Conservation (phyloP, 2,329 filamentous ascomycete genomes). For the Xenoacremonium recifei region DNA sequence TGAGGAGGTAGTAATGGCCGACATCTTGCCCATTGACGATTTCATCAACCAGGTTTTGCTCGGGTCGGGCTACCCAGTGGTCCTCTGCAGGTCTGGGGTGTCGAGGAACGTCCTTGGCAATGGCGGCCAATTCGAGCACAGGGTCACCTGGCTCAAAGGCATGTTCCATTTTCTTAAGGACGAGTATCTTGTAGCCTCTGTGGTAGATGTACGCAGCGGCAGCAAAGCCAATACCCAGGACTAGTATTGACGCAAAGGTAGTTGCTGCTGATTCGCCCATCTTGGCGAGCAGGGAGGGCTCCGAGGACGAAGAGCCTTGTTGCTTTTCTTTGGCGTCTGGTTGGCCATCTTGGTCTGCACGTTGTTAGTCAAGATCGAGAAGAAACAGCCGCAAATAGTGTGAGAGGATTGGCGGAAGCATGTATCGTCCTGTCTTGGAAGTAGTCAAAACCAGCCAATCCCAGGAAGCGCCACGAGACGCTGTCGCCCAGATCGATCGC, state of each 20-base stretch:
- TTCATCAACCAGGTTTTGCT: conserved; percentile 78
- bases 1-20: conserved; percentile 87
- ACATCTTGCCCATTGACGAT: conserved; percentile 72
- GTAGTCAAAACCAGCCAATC: too few species aligned
- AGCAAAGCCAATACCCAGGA: conserved; percentile 65
- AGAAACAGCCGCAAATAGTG: neutral
- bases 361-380: conserved; percentile 9
- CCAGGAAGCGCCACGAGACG: too few species aligned
- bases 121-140: conserved; percentile 75
- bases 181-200: conserved; percentile 82
- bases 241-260: conserved; percentile 70
- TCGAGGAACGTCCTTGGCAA: conserved; percentile 54
- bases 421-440: too few species aligned
- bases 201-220: conserved; percentile 76
- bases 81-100: conserved; percentile 38
- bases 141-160: conserved; percentile 93
- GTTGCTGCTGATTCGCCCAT: conserved; percentile 75
- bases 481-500: too few species aligned
- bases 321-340: conserved; percentile 4
- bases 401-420: neutral
- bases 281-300: conserved; percentile 49
- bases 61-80: conserved; percentile 76
- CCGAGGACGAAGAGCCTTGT: conserved; percentile 14
- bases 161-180: conserved; percentile 88
- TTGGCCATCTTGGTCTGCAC: conserved; percentile 9